Evolutionary conservation across 176 grass and related monocot genomes (phyloP), one percentile per base, ranked within the genome.

Genomic region (Dactylis glomerata): DNA sequence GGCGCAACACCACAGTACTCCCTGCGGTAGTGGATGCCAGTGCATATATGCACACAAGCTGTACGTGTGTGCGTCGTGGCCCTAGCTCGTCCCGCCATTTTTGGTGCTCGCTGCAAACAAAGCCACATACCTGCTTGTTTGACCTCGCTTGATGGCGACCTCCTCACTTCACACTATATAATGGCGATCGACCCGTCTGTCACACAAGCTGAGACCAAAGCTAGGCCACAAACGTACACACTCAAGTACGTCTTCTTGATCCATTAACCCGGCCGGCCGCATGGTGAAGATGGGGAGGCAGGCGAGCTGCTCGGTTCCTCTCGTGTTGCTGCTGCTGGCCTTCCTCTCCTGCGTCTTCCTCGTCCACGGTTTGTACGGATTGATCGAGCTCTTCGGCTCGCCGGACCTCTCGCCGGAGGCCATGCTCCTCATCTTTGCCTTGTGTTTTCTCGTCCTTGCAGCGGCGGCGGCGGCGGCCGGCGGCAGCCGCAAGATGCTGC

Each of bases 361-460:
- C 36, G 73, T 34, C 27, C 79, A 86, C 55, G 88, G 84, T 90
- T 73, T 86, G 84, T 86, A 86, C 79, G 73, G 79, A 56, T 73
- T 86, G 65, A 82, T 83, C 79, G 79, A 78, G 63, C 79, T 90
- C 19, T 90, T 86, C 79, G 88, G 88, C 64, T 81, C 52, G 83
- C 88, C 71, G 62, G 77, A 85, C 49, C 70, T 81, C 82, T 81
- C 82, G 50, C 88, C 83, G 78, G 71, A 86, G 83, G 78, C 72
- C 88, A 86, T 40, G 65, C 73, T 86, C 72, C 78, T 89, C 41
- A 86, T 82, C 63, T 77, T 86, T 86, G 83, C 54, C 72, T 34
- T 82, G 1, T 86, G 83, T 86, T 90, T 89, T 75, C 78, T 89
- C 62, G 7, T 81, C 83, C 78, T 82, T 82, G 63, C 78, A 82